These are phyloP conservation scores for Saprolegnia parasitica DNA, from an alignment of 352 stramenopile species.

Conservation along the genomic window DNA sequence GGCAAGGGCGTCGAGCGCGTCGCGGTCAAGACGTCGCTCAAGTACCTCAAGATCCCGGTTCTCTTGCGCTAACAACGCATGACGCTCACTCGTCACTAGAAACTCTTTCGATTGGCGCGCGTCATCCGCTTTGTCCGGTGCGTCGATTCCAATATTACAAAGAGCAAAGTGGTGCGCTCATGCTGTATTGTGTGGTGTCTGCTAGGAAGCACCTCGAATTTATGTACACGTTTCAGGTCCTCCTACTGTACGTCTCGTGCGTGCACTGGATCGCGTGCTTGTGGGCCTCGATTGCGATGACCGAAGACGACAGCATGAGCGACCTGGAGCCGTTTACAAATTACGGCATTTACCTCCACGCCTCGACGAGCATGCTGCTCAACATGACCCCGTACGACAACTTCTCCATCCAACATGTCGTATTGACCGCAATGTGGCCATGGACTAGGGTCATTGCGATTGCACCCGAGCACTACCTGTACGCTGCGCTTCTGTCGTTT, in stretches of 20 bases:
- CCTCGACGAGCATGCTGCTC: conserved; percentile 42
- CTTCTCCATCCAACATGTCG: no score
- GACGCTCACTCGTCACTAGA: conserved; percentile 33
- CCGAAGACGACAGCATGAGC: conserved; percentile 22
- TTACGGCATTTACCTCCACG: conserved; percentile 49
- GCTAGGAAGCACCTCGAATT: conserved; percentile 67
- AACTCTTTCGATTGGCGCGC: conserved; percentile 56
- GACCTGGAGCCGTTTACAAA: conserved; percentile 36
- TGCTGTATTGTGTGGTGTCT: neutral
- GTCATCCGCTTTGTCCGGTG: conserved; percentile 67
- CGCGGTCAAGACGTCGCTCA: conserved; percentile 56
- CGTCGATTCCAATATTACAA: neutral
- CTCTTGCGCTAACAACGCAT: conserved; percentile 1
- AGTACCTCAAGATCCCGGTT: conserved; percentile 61
- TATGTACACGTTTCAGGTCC: conserved; percentile 51
- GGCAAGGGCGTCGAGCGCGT: conserved; percentile 46
- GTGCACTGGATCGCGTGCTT: conserved; percentile 62
- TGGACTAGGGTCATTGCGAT: neutral
- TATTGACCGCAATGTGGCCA: no score
- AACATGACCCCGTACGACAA: conserved; percentile 30
- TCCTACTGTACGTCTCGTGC: conserved; percentile 49
- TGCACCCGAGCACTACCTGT: conserved; percentile 37
- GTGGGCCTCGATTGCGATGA: conserved; percentile 35
- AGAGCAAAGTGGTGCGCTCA: no score
- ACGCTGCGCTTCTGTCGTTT: conserved; percentile 39